Evolutionary conservation across 352 stramenopile species (phyloP).

Genomic region (Globisporangium recalcitrans): DNA sequence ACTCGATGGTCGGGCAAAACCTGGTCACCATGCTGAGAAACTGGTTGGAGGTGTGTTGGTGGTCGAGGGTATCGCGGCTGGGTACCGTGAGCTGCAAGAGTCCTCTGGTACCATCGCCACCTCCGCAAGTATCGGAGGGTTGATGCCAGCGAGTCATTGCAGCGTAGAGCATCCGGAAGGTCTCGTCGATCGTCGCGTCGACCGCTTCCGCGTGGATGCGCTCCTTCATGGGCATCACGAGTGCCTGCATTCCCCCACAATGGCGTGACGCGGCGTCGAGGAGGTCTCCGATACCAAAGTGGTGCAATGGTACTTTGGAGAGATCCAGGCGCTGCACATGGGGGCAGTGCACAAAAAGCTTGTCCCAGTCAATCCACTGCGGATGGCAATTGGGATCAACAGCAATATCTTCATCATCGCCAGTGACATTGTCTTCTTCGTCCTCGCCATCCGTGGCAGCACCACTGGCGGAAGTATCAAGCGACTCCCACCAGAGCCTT

Average conservation of each 20-base stretch:
- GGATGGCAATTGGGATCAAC: not conserved
- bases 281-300: slow-evolving; percentile 34
- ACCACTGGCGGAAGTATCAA: too few relatives aligned
- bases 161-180: slow-evolving; percentile 28
- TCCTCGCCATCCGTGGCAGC: slow-evolving; percentile 4
- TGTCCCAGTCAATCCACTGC: slow-evolving; percentile 43
- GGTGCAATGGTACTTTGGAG: slow-evolving; percentile 30
- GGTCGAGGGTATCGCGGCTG: slow-evolving; percentile 15
- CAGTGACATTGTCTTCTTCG: slow-evolving; percentile 2
- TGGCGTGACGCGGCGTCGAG: slow-evolving; percentile 26
- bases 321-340: slow-evolving; percentile 42
- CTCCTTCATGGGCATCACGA: slow-evolving; percentile 38
- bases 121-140: not conserved
- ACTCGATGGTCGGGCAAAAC: slow-evolving; percentile 51
- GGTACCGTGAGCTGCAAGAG: slow-evolving; percentile 13
- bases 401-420: not conserved
- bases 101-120: not conserved
- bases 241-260: slow-evolving; percentile 29
- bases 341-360: slow-evolving; percentile 27
- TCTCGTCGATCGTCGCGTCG: slow-evolving; percentile 35
- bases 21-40: slow-evolving; percentile 24
- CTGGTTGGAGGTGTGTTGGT: slow-evolving; percentile 20
- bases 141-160: slow-evolving; percentile 15
- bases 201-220: slow-evolving; percentile 23
- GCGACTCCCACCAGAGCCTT: slow-evolving; percentile 29